Evolutionary conservation across 495 filamentous ascomycete genomes (phyloP), one percentile per base, ranked within the genome.

Genomic region (Beverwykella pulmonaria): DNA sequence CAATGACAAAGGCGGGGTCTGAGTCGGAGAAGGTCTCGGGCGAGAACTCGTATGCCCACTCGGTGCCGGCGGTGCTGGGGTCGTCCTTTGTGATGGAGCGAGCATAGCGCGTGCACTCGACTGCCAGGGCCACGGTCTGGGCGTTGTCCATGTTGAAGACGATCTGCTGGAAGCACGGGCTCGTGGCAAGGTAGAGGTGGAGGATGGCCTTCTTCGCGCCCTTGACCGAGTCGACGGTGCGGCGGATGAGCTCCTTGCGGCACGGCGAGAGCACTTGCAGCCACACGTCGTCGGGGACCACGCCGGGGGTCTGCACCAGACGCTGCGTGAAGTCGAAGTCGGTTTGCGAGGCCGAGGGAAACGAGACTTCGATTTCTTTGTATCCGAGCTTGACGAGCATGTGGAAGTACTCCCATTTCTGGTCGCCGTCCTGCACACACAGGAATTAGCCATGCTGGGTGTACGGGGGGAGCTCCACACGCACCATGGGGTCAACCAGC

Each of bases 331-430:
- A 98, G 78, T 96, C 92, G 81, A 92, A 97, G 75, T 98, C 94
- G 71, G 88, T 95, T 77, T 96, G 88, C 27, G 91, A 95, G 20
- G 93, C 90, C 5, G 93, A 95, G 34, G 94, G 94, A 79, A 96
- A 98, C 0, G 92, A 96, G 12, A 97, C 88, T 76, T 98, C 94
- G 70, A 98, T 96, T 78, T 98, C 94, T 78, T 97, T 98, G 82
- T 97, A 98, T 65, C 94, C 94, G 53, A 97, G 87, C 67, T 91
- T 87, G 67, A 90, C 86, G 32, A 98, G 85, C 92, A 96, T 96
- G 77, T 90, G 85, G 82, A 98, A 98, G 81, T 94, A 98, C 64
- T 82, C 79, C 84, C 86, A 94, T 83, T 98, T 98, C 80, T 97
- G 92, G 41, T 96, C 89, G 65, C 90, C 90, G 68, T 92, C 92